Evolutionary conservation across 2,329 filamentous ascomycete genomes (phyloP), one percentile per base, ranked within the genome.

Genomic region (Colletotrichum sp.): DNA sequence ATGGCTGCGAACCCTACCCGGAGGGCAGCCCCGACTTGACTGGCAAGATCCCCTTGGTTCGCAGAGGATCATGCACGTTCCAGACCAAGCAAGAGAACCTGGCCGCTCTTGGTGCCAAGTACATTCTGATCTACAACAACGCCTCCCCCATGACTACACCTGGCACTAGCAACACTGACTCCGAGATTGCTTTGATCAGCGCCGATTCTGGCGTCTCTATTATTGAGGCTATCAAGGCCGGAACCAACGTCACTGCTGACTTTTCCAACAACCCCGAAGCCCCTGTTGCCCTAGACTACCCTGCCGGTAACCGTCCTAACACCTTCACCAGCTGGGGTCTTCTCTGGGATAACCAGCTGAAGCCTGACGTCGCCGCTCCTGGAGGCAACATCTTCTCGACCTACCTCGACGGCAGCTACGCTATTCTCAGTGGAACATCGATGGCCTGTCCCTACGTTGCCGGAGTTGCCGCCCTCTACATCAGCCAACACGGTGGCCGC

Each of bases 361-460:
- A 87, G 79, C 86, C 87, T 8, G 84, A 89, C 67, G 78, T 89
- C 64, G 85, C 84, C 13, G 84, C 86, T 0, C 86, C 87, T 2
- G 86, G 87, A 55, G 84, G 85, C 22, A 83, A 84, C n/a, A 81
- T 81, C 57, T 83, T 87, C 62, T 86, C 85, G 6, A 89, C 87
- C 3, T 89, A 84, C 64, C 84, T 85, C 6, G 79, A 86, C 32
- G 80, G 80, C 28, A 68, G 76, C 12, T 89, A 88, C 75, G 84
- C 83, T n/a, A 83, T 89, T 13, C 78, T 85, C 18, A 85, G 82
- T 32, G 88, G 88, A 44, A 89, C 88, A 3, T 88, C 86, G 4
- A 89, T 90, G 88, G 83, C 87, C 8, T 84, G 84, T 63, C 87
- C 87, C 8, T 83, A 86, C 65, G 81, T 84, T 6, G 86, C 87